Base-by-base conservation (phyloP, 768 basidiomycete species). In the Rhodotorula sphaerocarpa region DNA sequence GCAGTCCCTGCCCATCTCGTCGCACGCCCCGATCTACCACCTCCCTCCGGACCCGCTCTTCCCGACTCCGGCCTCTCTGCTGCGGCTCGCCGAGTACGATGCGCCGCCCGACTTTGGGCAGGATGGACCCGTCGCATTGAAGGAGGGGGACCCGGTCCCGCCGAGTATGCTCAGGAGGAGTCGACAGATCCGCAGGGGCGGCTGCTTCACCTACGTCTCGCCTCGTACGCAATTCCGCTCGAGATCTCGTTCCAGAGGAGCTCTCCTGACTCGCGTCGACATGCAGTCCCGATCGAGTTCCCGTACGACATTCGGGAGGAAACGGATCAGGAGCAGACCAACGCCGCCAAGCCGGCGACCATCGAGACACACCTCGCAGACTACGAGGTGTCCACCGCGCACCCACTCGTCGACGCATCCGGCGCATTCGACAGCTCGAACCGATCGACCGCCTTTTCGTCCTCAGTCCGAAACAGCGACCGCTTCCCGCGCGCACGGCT, bases 131-230 rank as follows among this genome's bases (percentile, higher is more conserved):
- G 60, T 69, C 2, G 55, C 66, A 5, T 51, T 68, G 27, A 61
- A 42, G 44, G 34, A 39, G 15, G 67, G 67, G 18, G 67, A 65
- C 33, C 48, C 63, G 1, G 59, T 65, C 2, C 63, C 67, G 33
- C 71, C 71, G 11, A 56, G 58, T 10, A 70, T 67, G 63, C 50
- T 68, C 7, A 28, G 71, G 23, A 52, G 70, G 27, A 55, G 58
- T 1, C 12, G 71, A 9, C 66, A 61, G 43, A 52, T 70, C 16
- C 23, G 53, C 2, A 53, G 42, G 9, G 67, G 67, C 7, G 67
- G 63, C 21, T 31, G 43, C 2, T 65, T 69, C 57, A 57, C 59
- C 9, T 69, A 61, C 53, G 55, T 53, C n/a, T 56, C 57, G 20
- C 68, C 67, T 7, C 57, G 64, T 60, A 21, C 51, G 57, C 34